Evolutionary conservation across 768 basidiomycete genomes (phyloP).

Genomic region (Boletus rubropictus): DNA sequence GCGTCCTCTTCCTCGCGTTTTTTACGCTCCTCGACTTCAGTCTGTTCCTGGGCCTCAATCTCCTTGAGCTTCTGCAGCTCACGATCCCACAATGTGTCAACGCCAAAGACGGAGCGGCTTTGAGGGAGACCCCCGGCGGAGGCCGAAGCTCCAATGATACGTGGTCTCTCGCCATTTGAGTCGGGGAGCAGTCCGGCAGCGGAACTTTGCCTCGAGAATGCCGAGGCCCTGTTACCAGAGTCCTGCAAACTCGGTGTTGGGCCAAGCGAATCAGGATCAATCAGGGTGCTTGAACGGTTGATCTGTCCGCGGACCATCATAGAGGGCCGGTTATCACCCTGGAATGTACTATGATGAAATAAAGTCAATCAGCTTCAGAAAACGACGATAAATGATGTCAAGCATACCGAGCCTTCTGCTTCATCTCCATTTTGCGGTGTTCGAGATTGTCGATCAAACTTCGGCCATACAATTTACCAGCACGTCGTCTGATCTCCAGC

Average conservation of each 20-base stretch:
- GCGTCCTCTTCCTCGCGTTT: slow-evolving; percentile 43
- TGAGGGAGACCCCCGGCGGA: slow-evolving; percentile 33
- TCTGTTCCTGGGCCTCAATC: slow-evolving; percentile 65
- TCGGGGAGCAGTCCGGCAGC: slow-evolving; percentile 62
- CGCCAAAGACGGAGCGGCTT: slow-evolving; percentile 83
- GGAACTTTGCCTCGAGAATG: slow-evolving; percentile 45
- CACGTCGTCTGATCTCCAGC: slow-evolving; percentile 39
- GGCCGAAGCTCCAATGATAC: slow-evolving; percentile 29
- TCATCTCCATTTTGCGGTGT: slow-evolving; percentile 74
- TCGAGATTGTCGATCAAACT: slow-evolving; percentile 91
- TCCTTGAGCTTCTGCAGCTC: slow-evolving; percentile 77
- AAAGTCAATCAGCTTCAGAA: slow-evolving; percentile 5
- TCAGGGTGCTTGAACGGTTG: slow-evolving; percentile 59
- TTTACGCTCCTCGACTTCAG: slow-evolving; percentile 48
- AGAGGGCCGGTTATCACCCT: slow-evolving; percentile 81
- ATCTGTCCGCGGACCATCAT: slow-evolving; percentile 79
- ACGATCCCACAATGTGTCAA: slow-evolving; percentile 88
- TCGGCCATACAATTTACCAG: slow-evolving; percentile 82
- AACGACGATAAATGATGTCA: not conserved
- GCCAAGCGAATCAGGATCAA: slow-evolving; percentile 62
- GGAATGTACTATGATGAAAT: slow-evolving; percentile 59
- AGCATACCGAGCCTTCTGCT: slow-evolving; percentile 75
- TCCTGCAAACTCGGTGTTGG: slow-evolving; percentile 43
- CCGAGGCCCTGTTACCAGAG: slow-evolving; percentile 39
- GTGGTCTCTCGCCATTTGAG: slow-evolving; percentile 42